Percentiles rank a stretch among this genome's conserved stretches.
Evolutionary conservation across 108 stramenopile species (phyloP).

Genomic region (Cyclostephanos tholiformis): DNA sequence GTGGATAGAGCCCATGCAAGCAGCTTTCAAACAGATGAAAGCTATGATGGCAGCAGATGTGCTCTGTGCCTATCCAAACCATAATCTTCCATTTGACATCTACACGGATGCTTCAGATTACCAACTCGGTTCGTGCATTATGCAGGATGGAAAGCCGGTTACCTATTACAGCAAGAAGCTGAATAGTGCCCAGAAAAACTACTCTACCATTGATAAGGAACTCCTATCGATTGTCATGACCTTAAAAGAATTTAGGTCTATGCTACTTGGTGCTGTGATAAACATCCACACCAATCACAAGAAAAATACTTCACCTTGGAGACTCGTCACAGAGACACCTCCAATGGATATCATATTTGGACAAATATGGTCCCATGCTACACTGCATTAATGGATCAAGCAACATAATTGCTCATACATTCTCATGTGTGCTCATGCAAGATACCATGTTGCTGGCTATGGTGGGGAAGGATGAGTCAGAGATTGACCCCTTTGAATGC

Average conservation of each 20-base stretch:
- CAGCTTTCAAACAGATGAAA: too few relatives aligned
- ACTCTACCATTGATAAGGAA: too few relatives aligned
- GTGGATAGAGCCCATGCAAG: too few relatives aligned
- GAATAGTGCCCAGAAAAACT: too few relatives aligned
- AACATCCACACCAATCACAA: too few relatives aligned
- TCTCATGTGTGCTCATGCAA: neutral
- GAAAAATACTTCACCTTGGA: constrained; percentile 32
- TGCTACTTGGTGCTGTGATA: constrained; percentile 43
- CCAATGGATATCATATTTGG: constrained; percentile 51
- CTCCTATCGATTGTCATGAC: too few relatives aligned
- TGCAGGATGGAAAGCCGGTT: constrained; percentile 12
- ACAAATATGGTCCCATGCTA: constrained; percentile 35
- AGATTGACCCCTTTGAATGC: too few relatives aligned
- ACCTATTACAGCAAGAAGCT: constrained; percentile 19
- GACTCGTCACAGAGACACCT: too few relatives aligned
- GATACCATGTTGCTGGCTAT: neutral
- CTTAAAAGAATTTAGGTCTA: constrained; percentile 38
- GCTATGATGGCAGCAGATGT: too few relatives aligned
- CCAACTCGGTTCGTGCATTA: constrained; percentile 24
- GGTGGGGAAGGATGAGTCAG: constrained; percentile 7
- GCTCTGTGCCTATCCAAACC: too few relatives aligned
- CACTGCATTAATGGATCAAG: constrained; percentile 39
- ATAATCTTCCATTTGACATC: too few relatives aligned
- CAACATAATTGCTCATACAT: constrained; percentile 50
- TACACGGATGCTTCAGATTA: constrained; percentile 38